Evolutionary conservation across 257 asterid genomes (phyloP), one percentile per base, ranked within the genome.

Genomic region (Salvia hispanica): DNA sequence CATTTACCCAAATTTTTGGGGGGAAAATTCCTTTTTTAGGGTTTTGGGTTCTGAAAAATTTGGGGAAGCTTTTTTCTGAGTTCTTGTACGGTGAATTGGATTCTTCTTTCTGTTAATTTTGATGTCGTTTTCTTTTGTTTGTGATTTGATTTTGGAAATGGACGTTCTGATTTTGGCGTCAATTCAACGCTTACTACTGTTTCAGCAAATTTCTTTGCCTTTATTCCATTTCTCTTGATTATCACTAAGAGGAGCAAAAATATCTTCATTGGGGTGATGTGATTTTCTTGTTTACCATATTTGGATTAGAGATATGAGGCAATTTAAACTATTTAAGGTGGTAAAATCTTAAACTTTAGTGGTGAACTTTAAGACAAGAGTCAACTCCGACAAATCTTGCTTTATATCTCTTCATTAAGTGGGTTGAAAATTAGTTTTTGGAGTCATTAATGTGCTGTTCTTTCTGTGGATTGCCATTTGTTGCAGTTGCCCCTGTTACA

Each of bases 401-500:
- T 47, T 39, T 18, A 5, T 61, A 36, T 52, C 14, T 58, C 15
- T 52, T 18, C 25, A 6, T 60, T 13, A 48, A 36, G 37, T 71
- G 21, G 37, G 13, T 57, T 25, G 31, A 14, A 9, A 16, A 33
- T 62, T 0, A 7, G 16, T 36, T 62, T 40, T 37, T 58, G 67
- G 62, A 33, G 5, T 34, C 8, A 44, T 45, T 25, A 25, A 25
- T 25, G 31, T 25, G 31, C 31, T 25, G 31, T 25, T 25, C 31
- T 25, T 25, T 25, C 31, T 25, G 2, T 25, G 37, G 62, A 54
- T 57, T 71, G 68, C 60, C 71, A 36, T 81, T 64, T 75, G 7
- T 72, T 88, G 85, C 97, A 94, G 99, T 74, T 94, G 85, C 71
- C 99, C 97, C 0, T 88, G 99, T 70, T 94, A 88, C 66, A 88